Conservation (phyloP, 495 filamentous ascomycete species). For the Neurospora pannonica region DNA sequence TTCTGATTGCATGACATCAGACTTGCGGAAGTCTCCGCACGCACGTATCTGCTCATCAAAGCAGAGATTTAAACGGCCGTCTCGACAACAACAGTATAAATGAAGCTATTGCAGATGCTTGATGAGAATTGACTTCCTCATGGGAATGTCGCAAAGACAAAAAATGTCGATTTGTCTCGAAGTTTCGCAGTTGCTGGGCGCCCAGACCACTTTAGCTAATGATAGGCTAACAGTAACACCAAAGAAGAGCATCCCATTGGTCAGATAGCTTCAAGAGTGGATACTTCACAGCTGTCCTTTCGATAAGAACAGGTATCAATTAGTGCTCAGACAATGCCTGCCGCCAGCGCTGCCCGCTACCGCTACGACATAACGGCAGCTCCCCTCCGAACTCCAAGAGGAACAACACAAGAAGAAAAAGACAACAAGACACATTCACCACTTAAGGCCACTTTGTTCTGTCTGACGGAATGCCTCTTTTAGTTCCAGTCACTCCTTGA, state of each 20-base stretch:
- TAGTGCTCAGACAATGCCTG: not conserved
- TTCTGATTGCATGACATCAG: not conserved
- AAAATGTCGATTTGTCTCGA: not conserved
- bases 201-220: not conserved
- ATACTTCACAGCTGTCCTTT: conserved; percentile 26
- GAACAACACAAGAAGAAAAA: not conserved
- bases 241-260: not conserved
- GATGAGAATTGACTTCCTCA: not conserved
- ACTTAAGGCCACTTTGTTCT: not conserved
- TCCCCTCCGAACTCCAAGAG: not conserved
- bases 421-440: not conserved
- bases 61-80: not conserved
- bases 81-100: not conserved
- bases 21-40: not conserved
- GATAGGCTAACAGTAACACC: not conserved
- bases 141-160: not conserved
- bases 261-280: not conserved
- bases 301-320: conserved; percentile 19
- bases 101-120: not conserved
- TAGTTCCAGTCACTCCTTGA: not conserved
- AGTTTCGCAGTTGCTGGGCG: not conserved
- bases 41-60: not conserved
- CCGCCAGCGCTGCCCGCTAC: not conserved
- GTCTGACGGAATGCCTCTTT: not conserved
- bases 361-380: not conserved